phyloP scores from a whole-genome alignment of 192 early-diverging fungal genomes.

The Gaertneriomyces semiglobifer region DNA sequence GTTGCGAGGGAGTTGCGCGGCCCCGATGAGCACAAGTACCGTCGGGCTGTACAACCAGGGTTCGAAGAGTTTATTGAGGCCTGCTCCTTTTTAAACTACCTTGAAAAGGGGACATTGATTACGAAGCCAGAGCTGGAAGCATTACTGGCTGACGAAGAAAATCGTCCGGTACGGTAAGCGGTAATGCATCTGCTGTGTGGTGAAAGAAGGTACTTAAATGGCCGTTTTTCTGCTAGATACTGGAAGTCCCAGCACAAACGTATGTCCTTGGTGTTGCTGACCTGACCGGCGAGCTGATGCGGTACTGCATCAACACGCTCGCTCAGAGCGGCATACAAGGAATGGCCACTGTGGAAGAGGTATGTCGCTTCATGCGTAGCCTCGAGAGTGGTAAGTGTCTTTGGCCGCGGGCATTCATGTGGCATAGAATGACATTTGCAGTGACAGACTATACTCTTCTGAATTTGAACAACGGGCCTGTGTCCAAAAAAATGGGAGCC shows the following conservation, averaged over 20 bases:
- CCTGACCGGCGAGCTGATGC: slow-evolving; percentile 62
- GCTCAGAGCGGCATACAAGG: slow-evolving; percentile 38
- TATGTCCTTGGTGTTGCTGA: slow-evolving; percentile 58
- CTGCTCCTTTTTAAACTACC: slow-evolving; percentile 38
- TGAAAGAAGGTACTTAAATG: background rate
- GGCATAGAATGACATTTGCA: slow-evolving; percentile 27
- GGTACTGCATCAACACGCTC: slow-evolving; percentile 52
- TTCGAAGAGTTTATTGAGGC: slow-evolving; percentile 49
- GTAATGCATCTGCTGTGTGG: background rate
- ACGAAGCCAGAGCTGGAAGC: slow-evolving; percentile 26
- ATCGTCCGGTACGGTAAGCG: slow-evolving; percentile 10
- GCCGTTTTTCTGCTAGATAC: slow-evolving; percentile 15
- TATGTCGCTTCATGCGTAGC: slow-evolving; percentile 40
- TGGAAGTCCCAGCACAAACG: slow-evolving; percentile 45
- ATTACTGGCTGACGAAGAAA: slow-evolving; percentile 17
- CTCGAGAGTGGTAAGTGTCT: slow-evolving; percentile 42
- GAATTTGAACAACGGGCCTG: background rate
- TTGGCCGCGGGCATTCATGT: background rate
- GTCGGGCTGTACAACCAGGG: slow-evolving; percentile 32
- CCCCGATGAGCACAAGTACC: slow-evolving; percentile 39
- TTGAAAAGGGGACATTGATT: slow-evolving; percentile 29
- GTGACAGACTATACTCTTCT: slow-evolving; percentile 18
- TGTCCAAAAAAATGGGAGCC: slow-evolving; percentile 29
- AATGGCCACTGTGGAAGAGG: slow-evolving; percentile 26
- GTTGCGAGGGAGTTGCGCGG: slow-evolving; percentile 37